A percentile compares a stretch with the other conserved stretches of the same genome.
Conservation (phyloP, 805 yeast species). For the Teunomyces aglyptinius region DNA sequence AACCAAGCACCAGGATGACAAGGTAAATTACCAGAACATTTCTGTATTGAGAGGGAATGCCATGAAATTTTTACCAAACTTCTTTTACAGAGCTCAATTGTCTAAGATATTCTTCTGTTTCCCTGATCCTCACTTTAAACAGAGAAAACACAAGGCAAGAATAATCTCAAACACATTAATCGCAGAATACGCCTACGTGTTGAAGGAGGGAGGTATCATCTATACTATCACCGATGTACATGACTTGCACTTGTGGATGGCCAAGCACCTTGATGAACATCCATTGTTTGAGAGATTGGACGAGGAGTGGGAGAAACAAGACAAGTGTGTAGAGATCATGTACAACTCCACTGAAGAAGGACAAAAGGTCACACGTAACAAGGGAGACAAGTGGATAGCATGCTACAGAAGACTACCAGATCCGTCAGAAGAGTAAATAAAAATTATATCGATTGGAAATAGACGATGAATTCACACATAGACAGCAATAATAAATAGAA, state of each 20-base stretch:
- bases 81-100: conserved; percentile 78
- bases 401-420: conserved; percentile 75
- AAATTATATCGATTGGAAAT: background rate
- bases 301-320: conserved; percentile 75
- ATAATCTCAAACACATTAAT: conserved; percentile 86
- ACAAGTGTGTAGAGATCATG: conserved; percentile 85
- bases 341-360: conserved; percentile 96
- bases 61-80: conserved; percentile 95
- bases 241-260: conserved; percentile 97
- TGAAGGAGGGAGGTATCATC: conserved; percentile 81
- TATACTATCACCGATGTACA: conserved; percentile 95
- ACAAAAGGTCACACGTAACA: conserved; percentile 88
- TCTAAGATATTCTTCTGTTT: conserved; percentile 95
- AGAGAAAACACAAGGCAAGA: conserved; percentile 95
- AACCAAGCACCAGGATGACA: conserved; percentile 41
- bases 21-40: conserved; percentile 67
- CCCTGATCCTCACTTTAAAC: conserved; percentile 99
- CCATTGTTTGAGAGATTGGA: conserved; percentile 83
- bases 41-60: conserved; percentile 93
- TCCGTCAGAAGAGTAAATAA: conserved; percentile 35
- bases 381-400: conserved; percentile 84
- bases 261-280: conserved; percentile 81
- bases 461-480: conserved; percentile 2
- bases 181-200: conserved; percentile 88
- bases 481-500: conserved; percentile 4